phyloP scores from a whole-genome alignment of 768 basidiomycete genomes.

The Cubamyces lactineus region DNA sequence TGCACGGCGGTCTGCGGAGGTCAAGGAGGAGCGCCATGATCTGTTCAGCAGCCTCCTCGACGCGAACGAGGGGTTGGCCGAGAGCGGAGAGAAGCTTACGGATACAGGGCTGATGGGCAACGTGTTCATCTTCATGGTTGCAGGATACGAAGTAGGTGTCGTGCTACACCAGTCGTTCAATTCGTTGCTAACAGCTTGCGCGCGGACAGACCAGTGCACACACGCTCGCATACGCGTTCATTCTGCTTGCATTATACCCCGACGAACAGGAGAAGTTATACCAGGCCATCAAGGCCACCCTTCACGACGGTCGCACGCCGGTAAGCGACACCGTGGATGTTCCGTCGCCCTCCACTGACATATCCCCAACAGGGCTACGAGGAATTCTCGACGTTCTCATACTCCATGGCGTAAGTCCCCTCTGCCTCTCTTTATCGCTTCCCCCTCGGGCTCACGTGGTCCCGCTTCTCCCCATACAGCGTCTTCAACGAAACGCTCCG shows the following conservation, averaged over 20 bases:
- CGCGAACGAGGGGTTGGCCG: slow-evolving; percentile 45
- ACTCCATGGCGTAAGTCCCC: slow-evolving; percentile 32
- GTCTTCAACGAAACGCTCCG: slow-evolving; percentile 41
- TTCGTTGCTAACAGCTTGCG: not conserved
- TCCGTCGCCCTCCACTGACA: not conserved
- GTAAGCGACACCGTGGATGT: slow-evolving; percentile 22
- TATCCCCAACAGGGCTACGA: slow-evolving; percentile 32
- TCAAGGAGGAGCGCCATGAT: slow-evolving; percentile 49
- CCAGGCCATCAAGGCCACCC: slow-evolving; percentile 33
- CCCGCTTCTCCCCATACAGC: slow-evolving; percentile 19
- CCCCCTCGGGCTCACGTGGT: not conserved
- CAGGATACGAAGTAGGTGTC: slow-evolving; percentile 48
- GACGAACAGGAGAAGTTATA: slow-evolving; percentile 45
- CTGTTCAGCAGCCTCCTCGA: slow-evolving; percentile 55
- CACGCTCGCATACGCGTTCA: slow-evolving; percentile 39
- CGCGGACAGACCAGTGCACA: slow-evolving; percentile 38
- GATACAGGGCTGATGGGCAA: slow-evolving; percentile 50
- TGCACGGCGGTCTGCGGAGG: slow-evolving; percentile 41
- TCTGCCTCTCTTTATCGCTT: not conserved
- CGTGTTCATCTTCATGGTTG: slow-evolving; percentile 52
- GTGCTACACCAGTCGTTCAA: not conserved
- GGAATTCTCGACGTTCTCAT: slow-evolving; percentile 29
- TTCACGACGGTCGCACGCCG: slow-evolving; percentile 33
- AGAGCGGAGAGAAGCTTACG: slow-evolving; percentile 38
- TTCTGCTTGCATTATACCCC: slow-evolving; percentile 43